Evolutionary conservation across 2,329 filamentous ascomycete species (phyloP), one percentile per base, ranked within the genome.

Genomic region (Diaporthe sp.): DNA sequence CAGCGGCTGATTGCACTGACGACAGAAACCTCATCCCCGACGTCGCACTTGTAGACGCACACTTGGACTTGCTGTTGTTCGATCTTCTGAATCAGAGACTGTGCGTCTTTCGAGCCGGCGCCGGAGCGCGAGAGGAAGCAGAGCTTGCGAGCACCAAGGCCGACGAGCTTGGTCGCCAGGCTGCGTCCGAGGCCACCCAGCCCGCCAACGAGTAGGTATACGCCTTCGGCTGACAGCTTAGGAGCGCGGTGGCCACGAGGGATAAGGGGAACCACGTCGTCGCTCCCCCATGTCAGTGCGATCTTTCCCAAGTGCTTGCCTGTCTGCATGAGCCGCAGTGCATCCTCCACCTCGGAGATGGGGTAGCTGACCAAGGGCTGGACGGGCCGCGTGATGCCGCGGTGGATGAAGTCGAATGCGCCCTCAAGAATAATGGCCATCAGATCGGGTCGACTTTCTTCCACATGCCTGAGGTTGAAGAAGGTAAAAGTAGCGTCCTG

Each of bases 261-360:
- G 28, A 37, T n/a, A 22, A 57, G 15, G 8, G 34, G n/a, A 2
- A 34, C 67, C 67, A 25, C n/a, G n/a, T 34, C 51, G 7, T 55
- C 8, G 8, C n/a, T 6, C 3, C 17, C n/a, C n/a, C 25, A 86
- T 68, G 28, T 86, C 80, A 37, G 87, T 81, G 34, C 67, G 6
- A 57, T 25, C 70, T 88, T 88, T 0, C 75, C 75, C 19, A 72
- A 19, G 55, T 77, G 74, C 31, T 72, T 74, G 12, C 76, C 76
- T 25, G 51, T 73, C 74, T 77, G 75, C 75, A 88, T 84, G 34
- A 82, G 79, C 3, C 84, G 80, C 75, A 88, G 85, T 0, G 84
- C 84, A 0, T 82, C 78, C 10, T 81, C 79, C 1, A 86, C 79
- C 3, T 81, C 62, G 10, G n/a, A 19, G 3, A 74, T 28, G 22